These are phyloP conservation scores for Erysiphe neolycopersici DNA, from an alignment of 2,329 filamentous ascomycete species.

Conservation along the genomic window DNA sequence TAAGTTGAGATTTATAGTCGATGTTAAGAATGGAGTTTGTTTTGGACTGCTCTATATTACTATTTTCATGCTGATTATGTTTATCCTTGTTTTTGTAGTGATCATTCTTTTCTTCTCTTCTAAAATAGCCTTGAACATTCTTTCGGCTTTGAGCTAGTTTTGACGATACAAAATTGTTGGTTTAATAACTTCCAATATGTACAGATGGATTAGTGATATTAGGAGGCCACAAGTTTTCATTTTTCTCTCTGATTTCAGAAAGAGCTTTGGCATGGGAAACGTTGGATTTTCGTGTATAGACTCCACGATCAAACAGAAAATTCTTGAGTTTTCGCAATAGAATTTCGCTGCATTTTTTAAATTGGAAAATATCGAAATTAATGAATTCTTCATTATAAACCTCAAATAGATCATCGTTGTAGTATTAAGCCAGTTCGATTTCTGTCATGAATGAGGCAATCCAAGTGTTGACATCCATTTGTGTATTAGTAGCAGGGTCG, in stretches of 20 bases:
- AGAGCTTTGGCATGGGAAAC: not conserved
- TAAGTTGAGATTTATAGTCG: not conserved
- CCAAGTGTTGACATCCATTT: not conserved
- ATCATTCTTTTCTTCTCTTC: not conserved
- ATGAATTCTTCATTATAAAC: conserved; percentile 1
- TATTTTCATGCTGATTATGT: not conserved
- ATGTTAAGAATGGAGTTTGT: not conserved
- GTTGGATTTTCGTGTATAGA: not conserved
- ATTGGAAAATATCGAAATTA: not conserved
- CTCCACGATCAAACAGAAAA: conserved; percentile 1
- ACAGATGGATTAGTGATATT: not conserved
- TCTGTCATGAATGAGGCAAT: not conserved
- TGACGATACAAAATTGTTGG: not conserved
- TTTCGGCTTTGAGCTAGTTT: not conserved
- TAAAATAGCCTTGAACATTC: not conserved
- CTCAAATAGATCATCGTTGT: not conserved
- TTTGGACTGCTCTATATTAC: not conserved
- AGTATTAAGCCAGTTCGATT: not conserved
- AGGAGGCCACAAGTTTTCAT: not conserved
- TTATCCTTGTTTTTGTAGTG: not conserved
- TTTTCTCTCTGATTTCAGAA: not conserved
- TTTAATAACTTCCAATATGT: not conserved
- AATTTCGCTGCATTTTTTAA: not conserved
- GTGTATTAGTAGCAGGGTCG: not conserved
- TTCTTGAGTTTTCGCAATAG: not conserved